Conservation (phyloP, 2,329 filamentous ascomycete genomes). For the Alternaria gansuensis region DNA sequence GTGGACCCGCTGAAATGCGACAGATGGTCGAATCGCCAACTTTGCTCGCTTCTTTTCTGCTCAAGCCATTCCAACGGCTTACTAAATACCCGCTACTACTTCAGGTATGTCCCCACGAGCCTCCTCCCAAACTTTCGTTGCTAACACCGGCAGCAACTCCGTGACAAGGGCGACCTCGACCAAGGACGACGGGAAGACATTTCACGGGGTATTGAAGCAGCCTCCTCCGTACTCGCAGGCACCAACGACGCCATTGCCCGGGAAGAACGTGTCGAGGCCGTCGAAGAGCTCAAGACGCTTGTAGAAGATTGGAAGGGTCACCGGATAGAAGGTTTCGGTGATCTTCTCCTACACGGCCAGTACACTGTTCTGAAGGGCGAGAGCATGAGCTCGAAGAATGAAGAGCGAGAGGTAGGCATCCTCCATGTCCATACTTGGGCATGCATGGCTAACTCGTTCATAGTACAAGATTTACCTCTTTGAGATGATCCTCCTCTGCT, state of each 20-base stretch:
- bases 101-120: conserved; percentile 64
- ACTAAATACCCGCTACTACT: conserved; percentile 94
- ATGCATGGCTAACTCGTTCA: conserved; percentile 19
- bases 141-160: conserved; percentile 69
- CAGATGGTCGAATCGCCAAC: conserved; percentile 87
- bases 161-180: conserved; percentile 81
- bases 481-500: conserved; percentile 92
- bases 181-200: conserved; percentile 76
- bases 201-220: conserved; percentile 77
- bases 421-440: neutral
- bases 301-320: conserved; percentile 99
- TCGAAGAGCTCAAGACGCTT: conserved; percentile 79
- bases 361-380: conserved; percentile 87
- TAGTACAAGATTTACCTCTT: conserved; percentile 98
- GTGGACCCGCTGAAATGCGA: conserved; percentile 67
- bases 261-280: conserved; percentile 82
- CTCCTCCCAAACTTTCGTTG: conserved; percentile 13
- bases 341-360: conserved; percentile 84
- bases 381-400: conserved; percentile 78
- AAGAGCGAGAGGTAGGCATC: conserved; percentile 81
- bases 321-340: conserved; percentile 88
- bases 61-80: conserved; percentile 95
- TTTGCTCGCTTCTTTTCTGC: conserved; percentile 86
- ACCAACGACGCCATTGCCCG: conserved; percentile 92
- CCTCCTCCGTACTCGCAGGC: conserved; percentile 80